Conservation (phyloP, 106 monocot genomes). For the Allium sativum region DNA sequence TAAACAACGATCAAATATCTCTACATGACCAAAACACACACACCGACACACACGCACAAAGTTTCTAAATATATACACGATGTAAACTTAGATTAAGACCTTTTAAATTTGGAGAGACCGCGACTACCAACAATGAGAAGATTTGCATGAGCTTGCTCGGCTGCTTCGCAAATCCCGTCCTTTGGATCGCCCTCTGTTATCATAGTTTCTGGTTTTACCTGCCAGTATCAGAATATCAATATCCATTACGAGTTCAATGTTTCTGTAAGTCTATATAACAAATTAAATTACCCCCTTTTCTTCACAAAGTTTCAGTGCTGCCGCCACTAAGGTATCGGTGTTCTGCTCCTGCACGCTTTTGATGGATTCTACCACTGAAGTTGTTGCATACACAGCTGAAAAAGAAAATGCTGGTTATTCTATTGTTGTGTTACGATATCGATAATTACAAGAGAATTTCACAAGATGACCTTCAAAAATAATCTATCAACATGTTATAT, state of each 20-base stretch:
- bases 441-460: no score
- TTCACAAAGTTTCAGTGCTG: constrained; percentile 2
- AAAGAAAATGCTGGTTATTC: neutral
- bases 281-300: constrained; percentile 3
- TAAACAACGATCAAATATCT: neutral
- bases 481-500: no score
- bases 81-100: neutral
- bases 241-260: no score
- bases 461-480: no score
- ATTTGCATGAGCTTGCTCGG: neutral
- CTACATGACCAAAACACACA: neutral
- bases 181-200: constrained; percentile 4
- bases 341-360: constrained; percentile 5
- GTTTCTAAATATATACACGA: neutral
- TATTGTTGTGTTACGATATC: no score
- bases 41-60: neutral
- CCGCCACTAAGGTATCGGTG: neutral
- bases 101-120: constrained; percentile 1
- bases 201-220: neutral
- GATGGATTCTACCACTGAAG: constrained; percentile 4
- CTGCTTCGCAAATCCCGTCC: constrained; percentile 9
- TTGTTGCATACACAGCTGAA: neutral
- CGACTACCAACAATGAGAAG: constrained; percentile 7
- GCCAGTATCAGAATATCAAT: neutral
- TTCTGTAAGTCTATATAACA: no score